Base-by-base conservation (phyloP, 805 yeast genomes). In the Metschnikowia anglica region DNA sequence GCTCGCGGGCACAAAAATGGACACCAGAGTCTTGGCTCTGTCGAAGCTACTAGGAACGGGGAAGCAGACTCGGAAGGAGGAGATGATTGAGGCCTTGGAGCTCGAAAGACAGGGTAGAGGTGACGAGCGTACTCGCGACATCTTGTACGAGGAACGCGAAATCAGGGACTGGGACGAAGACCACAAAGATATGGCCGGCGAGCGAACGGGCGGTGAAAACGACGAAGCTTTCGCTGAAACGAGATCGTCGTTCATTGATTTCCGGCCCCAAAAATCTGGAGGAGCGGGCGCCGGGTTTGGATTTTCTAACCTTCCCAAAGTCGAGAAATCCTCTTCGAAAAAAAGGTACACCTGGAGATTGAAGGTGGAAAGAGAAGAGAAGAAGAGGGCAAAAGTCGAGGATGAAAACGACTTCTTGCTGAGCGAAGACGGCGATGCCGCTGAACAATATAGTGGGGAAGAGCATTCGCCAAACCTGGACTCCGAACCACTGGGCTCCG, bases 31-130 rank as follows among this genome's bases (percentile, higher is more conserved):
- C 10, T 69, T 88, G 49, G 81, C 79, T 19, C 82, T 93, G 26
- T 78, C 95, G 16, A 89, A 88, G 58, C 73, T 76, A 4, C 73
- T 91, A 37, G 98, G 98, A 37, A 75, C 79, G 12, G 91, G 89
- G 11, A 72, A 68, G 38, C 79, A 75, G 49, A 85, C 96, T 1
- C 79, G 76, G 49, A 74, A 71, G 40, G 90, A 86, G 55, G 78
- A 76, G 47, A 75, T 88, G 64, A 64, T 74, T n/a, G 91, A 86
- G 55, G 96, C 96, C 0, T 59, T 87, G 42, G 76, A 76, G 39
- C 64, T 83, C 30, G 96, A 88, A 56, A 72, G 73, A 45, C 81
- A 80, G 56, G 96, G 96, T 2, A 70, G 84, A 45, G 83, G 77
- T 1, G 78, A 76, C 58, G 88, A 81, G 2, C 62, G 66, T 26